Conservation (phyloP, 495 filamentous ascomycete genomes). For the Penicillium psychrofluorescens region DNA sequence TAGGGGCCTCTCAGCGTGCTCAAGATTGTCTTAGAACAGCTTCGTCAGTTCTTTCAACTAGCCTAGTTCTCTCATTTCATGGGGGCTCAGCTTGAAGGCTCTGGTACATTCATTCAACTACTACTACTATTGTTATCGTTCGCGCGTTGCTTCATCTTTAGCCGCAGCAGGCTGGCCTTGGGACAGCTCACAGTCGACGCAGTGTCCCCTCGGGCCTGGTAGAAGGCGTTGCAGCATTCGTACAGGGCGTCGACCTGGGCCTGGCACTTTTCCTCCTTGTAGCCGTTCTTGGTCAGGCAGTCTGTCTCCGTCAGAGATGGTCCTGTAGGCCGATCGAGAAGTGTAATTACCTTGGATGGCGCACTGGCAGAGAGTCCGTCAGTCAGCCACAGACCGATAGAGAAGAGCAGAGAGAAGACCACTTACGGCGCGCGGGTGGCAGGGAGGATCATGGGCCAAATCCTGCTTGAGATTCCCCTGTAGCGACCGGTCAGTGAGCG, state of each 20-base stretch:
- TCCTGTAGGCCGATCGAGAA: neutral
- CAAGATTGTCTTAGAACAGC: conserved; percentile 93
- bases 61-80: conserved; percentile 44
- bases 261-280: conserved; percentile 78
- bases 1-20: conserved; percentile 85
- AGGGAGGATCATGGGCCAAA: conserved; percentile 68
- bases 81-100: conserved; percentile 47
- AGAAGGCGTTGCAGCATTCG: conserved; percentile 88
- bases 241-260: conserved; percentile 84
- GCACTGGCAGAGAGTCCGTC: conserved; percentile 45
- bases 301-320: conserved; percentile 39
- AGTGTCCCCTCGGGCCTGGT: conserved; percentile 68
- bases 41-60: conserved; percentile 60
- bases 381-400: neutral
- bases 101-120: conserved; percentile 33
- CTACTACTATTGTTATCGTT: conserved; percentile 15
- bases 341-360: conserved; percentile 70
- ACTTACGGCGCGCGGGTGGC: conserved; percentile 82
- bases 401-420: neutral
- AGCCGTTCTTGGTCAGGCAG: conserved; percentile 79
- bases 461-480: conserved; percentile 58
- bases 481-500: too few species aligned
- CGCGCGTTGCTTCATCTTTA: conserved; percentile 82
- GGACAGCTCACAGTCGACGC: conserved; percentile 80
- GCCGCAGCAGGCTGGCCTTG: conserved; percentile 63